Conservation (phyloP, 2,329 filamentous ascomycete species). For the Alternaria infectoria region DNA sequence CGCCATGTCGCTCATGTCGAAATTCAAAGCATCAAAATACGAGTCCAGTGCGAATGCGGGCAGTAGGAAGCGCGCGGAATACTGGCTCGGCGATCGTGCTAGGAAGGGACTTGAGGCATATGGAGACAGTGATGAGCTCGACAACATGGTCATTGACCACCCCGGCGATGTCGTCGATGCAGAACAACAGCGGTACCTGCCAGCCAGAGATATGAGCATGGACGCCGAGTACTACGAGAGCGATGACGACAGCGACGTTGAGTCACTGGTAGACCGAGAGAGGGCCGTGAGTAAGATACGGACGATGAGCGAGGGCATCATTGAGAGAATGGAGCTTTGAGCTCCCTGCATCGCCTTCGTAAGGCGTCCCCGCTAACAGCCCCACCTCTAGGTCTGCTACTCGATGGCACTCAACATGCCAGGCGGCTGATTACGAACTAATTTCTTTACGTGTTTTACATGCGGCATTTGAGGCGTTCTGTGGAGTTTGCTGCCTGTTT, state of each 20-base stretch:
- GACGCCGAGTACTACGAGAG: slow-evolving; percentile 40
- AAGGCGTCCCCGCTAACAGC: neutral
- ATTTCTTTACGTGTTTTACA: neutral
- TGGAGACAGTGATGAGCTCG: slow-evolving; percentile 53
- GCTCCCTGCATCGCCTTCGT: neutral
- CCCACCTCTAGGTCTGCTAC: neutral
- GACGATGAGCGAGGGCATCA: slow-evolving; percentile 61
- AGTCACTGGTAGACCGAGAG: slow-evolving; percentile 33
- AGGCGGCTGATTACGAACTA: neutral
- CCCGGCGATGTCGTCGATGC: slow-evolving; percentile 48
- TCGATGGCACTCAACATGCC: slow-evolving; percentile 1
- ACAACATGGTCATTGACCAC: slow-evolving; percentile 48
- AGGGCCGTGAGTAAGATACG: slow-evolving; percentile 54
- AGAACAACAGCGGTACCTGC: slow-evolving; percentile 47
- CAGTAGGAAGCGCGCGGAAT: slow-evolving; percentile 80
- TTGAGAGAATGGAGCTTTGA: slow-evolving; percentile 60
- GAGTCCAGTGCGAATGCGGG: slow-evolving; percentile 60
- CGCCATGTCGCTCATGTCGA: slow-evolving; percentile 43
- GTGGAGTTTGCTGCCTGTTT: neutral
- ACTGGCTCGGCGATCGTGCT: slow-evolving; percentile 79
- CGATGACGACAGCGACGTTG: slow-evolving; percentile 44
- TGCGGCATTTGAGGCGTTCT: neutral
- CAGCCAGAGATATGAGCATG: slow-evolving; percentile 38
- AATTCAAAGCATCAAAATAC: slow-evolving; percentile 52
- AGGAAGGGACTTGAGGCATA: slow-evolving; percentile 53